Evolutionary conservation across 768 basidiomycete species (phyloP), one percentile per base, ranked within the genome.

Genomic region (Hydnomerulius pinastri): DNA sequence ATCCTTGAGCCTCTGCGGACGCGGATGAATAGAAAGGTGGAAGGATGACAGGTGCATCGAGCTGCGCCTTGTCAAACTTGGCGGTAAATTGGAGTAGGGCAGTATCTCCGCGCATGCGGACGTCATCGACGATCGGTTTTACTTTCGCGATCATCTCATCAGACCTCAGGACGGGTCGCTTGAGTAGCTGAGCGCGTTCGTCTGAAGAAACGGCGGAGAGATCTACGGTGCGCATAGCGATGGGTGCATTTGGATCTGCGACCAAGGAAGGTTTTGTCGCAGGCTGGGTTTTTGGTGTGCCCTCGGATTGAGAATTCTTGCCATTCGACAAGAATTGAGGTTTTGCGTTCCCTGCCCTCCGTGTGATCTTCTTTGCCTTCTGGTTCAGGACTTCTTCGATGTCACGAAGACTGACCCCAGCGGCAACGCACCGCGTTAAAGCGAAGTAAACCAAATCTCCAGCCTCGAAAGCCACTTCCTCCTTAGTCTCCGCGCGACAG

Each of bases 381-480:
- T 70, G 73, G 68, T 98, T 90, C 43, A 99, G 71, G 8, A 87
- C 90, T 2, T 71, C 73, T 70, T 96, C 93, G 20, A 99, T 82
- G 56, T 98, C 93, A 20, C 79, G 73, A 58, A 98, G 75, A 35
- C 77, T 77, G 15, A 98, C 92, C 0, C 95, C 96, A 4, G 83
- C 77, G 39, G 87, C 80, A 18, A 91, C 76, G 63, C 96, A 98
- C 57, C 87, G 85, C 18, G 90, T 82, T 59, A 99, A 70, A 1
- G 88, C 82, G 64, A 99, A 99, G 73, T 98, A 99, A 35, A 96
- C 62, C 20, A 99, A 75, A 71, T 99, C 97, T 1, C 95, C 96
- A 6, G 94, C 91, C 70, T 99, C 97, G 54, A 95, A 96, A 1
- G 94, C 90, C 13, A 97, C 74, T 25, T 98, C 91, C 41, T 89